phyloP scores from a whole-genome alignment of 2,329 filamentous ascomycete species.

The Penicillium sp. region DNA sequence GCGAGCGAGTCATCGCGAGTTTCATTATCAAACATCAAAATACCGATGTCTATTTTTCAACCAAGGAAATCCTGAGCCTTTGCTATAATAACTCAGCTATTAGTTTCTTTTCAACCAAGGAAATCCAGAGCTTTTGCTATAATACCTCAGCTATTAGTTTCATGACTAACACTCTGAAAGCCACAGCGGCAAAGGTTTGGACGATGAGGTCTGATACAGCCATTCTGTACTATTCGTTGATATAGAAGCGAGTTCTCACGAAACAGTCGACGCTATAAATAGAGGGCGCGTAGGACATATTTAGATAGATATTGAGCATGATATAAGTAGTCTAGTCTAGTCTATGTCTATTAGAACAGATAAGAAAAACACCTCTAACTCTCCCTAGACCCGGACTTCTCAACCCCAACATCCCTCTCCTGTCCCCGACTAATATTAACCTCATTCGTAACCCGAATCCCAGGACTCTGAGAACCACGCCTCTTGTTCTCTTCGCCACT shows the following conservation, averaged over 20 bases:
- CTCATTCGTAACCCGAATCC: conserved; percentile 21
- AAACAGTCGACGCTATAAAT: background rate
- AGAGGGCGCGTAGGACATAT: background rate
- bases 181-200: background rate
- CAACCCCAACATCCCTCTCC: background rate
- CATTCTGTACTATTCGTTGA: background rate
- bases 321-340: background rate
- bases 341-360: background rate
- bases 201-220: background rate
- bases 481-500: background rate
- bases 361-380: background rate
- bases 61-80: no score
- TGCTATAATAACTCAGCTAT: background rate
- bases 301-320: background rate
- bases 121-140: no score
- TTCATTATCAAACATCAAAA: background rate
- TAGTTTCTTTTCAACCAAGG: no score
- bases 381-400: background rate
- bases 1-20: background rate
- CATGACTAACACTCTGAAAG: background rate
- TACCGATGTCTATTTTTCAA: background rate
- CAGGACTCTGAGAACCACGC: conserved; percentile 3
- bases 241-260: background rate
- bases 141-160: background rate
- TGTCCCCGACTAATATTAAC: conserved; percentile 11